Base-by-base conservation (phyloP, 768 basidiomycete species). In the Collybia nuda region DNA sequence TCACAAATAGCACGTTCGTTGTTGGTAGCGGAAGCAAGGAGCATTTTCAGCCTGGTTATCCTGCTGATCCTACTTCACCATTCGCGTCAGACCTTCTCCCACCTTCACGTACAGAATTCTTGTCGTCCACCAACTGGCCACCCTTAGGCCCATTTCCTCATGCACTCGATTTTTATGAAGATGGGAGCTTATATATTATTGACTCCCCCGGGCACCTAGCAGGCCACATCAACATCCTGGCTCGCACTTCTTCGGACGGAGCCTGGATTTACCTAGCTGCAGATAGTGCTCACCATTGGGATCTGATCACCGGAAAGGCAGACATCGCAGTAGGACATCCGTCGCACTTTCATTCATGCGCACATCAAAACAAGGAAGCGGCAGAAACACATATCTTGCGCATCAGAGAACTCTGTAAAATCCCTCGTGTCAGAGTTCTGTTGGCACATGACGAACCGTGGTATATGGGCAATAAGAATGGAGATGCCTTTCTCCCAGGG, bases 141-240 rank as follows among this genome's bases (percentile, higher is more conserved):
- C 51, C 60, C 11, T 22, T 59, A 2, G 60, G 58, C 2, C 54
- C 54, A 2, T 62, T 59, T 17, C 76, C 78, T 23, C 71, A 61
- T 21, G 76, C 78, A 4, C 56, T 76, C 21, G 81, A 85, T 64
- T 76, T 73, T 57, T 82, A 76, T 55, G 73, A 72, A 18, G 83
- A 86, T 53, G 83, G 82, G 6, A 80, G 77, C 55, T 59, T 82
- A 32, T 84, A 80, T 55, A 70, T 85, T 52, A 59, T 85, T 51
- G 78, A 85, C 55, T 74, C 81, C 2, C 73, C 81, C 1, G 82
- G 84, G 0, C 83, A 85, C 59, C 59, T 81, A 24, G 62, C 67
- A 1, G 84, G 84, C 0, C 82, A 85, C 48, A 55, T 84, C 49
- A 81, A 79, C 51, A 51, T 78, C 29, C 73, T 83, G 9, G 79